phyloP scores from a whole-genome alignment of 164 flowering plant genomes.

The Akebia trifoliata region DNA sequence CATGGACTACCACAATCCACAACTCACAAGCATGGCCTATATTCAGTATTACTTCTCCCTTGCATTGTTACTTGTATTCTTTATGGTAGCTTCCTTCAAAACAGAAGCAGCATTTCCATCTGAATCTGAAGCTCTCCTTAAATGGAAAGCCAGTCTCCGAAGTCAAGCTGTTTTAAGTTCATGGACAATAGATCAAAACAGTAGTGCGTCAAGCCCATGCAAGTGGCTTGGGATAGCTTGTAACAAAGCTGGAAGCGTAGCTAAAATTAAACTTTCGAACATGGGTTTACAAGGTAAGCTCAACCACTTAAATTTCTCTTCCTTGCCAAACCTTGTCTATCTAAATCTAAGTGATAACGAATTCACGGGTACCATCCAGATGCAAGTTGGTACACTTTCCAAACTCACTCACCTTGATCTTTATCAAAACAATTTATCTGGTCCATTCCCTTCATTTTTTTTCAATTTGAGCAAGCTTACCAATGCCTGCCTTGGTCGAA shows the following conservation, averaged over 20 bases:
- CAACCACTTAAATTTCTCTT: neutral
- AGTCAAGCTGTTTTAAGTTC: neutral
- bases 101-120: neutral
- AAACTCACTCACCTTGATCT: slow-evolving; percentile 1
- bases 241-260: neutral
- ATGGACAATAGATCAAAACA: neutral
- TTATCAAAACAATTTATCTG: neutral
- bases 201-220: neutral
- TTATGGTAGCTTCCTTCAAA: neutral
- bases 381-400: neutral
- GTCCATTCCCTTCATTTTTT: slow-evolving; percentile 1
- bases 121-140: neutral
- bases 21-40: too few species aligned
- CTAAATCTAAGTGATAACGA: neutral
- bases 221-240: slow-evolving; percentile 3
- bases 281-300: slow-evolving; percentile 6
- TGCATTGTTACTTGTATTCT: too few species aligned
- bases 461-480: too few species aligned
- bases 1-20: too few species aligned
- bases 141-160: slow-evolving; percentile 3
- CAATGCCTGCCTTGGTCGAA: neutral
- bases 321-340: neutral
- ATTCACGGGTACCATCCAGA: neutral
- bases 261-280: neutral
- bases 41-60: too few species aligned